Evolutionary conservation across 1,284 basidiomycete genomes (phyloP).

Genomic region (Vanrija humicola): DNA sequence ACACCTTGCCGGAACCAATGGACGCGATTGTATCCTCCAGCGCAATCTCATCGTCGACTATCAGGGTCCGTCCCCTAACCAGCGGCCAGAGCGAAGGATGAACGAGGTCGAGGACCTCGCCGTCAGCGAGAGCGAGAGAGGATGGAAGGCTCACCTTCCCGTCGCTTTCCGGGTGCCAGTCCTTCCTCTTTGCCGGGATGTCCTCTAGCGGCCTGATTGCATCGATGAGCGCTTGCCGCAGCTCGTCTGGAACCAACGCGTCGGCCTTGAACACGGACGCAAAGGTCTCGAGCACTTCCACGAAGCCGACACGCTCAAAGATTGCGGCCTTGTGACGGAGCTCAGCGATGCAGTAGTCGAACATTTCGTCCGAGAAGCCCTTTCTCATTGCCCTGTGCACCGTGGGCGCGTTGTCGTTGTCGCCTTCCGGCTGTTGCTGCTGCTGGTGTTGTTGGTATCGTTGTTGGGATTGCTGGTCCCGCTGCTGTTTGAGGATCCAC

Average conservation of each 20-base stretch:
- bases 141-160: not conserved
- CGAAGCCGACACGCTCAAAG: not conserved
- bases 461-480: not conserved
- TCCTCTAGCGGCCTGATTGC: slow-evolving; percentile 5
- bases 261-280: slow-evolving; percentile 2
- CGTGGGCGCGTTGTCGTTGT: not conserved
- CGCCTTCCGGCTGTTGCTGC: not conserved
- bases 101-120: slow-evolving; percentile 7
- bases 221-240: not conserved
- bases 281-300: not conserved
- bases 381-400: too few relatives aligned
- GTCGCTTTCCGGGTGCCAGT: slow-evolving; percentile 15
- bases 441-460: not conserved
- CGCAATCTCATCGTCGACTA: not conserved
- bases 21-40: not conserved
- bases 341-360: slow-evolving; percentile 9
- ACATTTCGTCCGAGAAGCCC: slow-evolving; percentile 12
- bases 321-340: slow-evolving; percentile 12
- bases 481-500: too few relatives aligned
- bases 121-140: too few relatives aligned
- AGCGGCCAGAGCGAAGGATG: slow-evolving; percentile 8
- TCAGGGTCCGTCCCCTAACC: not conserved
- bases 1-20: not conserved
- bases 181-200: slow-evolving; percentile 2
- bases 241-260: not conserved